Base-by-base conservation (phyloP, 495 filamentous ascomycete species). In the Penicillium desertorum region DNA sequence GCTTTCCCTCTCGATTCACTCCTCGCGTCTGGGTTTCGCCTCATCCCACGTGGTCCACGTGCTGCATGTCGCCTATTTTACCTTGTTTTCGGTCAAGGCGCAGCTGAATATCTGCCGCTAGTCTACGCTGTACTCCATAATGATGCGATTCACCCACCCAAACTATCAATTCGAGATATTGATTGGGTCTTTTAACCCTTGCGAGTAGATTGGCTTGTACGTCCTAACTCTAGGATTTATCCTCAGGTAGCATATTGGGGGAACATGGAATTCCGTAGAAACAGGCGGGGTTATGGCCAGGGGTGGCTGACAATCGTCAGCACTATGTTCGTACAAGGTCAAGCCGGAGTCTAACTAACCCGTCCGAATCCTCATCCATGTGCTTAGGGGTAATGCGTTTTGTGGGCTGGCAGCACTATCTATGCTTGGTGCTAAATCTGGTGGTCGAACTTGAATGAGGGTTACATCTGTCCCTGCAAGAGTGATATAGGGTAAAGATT, bases 31-130 rank as follows among this genome's bases (percentile, higher is more conserved):
- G 47, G 14, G 37, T 25, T 27, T 36, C 44, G 47, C 51, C 51
- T 30, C 46, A 36, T 36, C n/a, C 63, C 66, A 69, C 66, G 66
- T 69, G 66, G 61, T 45, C 59, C 48, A 64, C 63, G 57, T 69
- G 63, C 62, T 58, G 61, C 54, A 63, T 45, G 43, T 68, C 66
- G 66, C 63, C 61, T 69, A 69, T 57, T 39, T 56, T 60, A 45
- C 41, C 61, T 66, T n/a, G 14, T 46, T 59, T 60, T 19, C n/a
- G 61, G 54, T 36, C 42, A 58, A 47, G 54, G 39, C 59, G 59
- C 50, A 60, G 39, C 11, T 5, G n/a, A 16, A 29, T 54, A 34
- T 36, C 14, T 42, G 34, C 36, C 36, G 36, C 2, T 39, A 6
- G 36, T 17, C 6, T 39, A 17, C 16, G 6, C 7, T 39, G n/a